These are phyloP conservation scores for Claviceps paspali DNA, from an alignment of 2,329 filamentous ascomycete genomes.

Conservation along the genomic window DNA sequence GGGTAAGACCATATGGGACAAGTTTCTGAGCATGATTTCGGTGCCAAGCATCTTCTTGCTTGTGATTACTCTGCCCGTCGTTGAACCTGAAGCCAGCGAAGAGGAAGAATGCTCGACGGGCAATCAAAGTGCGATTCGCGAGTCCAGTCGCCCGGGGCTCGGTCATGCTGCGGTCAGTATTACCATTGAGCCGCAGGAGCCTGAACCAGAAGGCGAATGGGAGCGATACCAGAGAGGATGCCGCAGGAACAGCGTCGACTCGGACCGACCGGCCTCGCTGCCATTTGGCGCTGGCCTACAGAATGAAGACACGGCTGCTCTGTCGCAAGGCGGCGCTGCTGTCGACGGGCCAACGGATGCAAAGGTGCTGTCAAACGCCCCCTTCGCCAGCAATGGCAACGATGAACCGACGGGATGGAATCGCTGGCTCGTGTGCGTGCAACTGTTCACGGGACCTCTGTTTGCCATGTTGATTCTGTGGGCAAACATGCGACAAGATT, in stretches of 20 bases:
- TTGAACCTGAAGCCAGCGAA: slow-evolving; percentile 51
- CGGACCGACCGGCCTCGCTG: slow-evolving; percentile 6
- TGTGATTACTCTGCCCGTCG: slow-evolving; percentile 80
- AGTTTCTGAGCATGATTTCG: slow-evolving; percentile 64
- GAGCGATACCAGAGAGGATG: slow-evolving; percentile 39
- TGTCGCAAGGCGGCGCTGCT: slow-evolving; percentile 1
- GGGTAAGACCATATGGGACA: slow-evolving; percentile 74
- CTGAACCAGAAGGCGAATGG: slow-evolving; percentile 39
- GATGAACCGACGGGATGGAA: slow-evolving; percentile 55
- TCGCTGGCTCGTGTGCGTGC: slow-evolving; percentile 73
- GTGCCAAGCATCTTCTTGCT: slow-evolving; percentile 84
- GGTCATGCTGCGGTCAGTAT: slow-evolving; percentile 20
- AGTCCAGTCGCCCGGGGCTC: slow-evolving; percentile 12
- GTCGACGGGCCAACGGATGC: slow-evolving; percentile 1
- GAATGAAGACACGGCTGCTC: slow-evolving; percentile 10
- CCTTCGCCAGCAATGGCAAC: slow-evolving; percentile 17
- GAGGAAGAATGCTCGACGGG: slow-evolving; percentile 23
- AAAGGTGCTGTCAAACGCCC: slow-evolving; percentile 19
- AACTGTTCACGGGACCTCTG: slow-evolving; percentile 73
- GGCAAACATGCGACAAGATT: slow-evolving; percentile 48
- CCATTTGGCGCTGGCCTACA: slow-evolving; percentile 5
- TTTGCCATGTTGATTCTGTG: slow-evolving; percentile 68
- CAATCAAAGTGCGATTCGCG: slow-evolving; percentile 15
- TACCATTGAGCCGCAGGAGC: slow-evolving; percentile 18
- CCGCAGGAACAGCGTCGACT: slow-evolving; percentile 12